These are phyloP conservation scores for Phyllostachys edulis DNA, from an alignment of 176 grass and related monocot species.

Conservation along the genomic window DNA sequence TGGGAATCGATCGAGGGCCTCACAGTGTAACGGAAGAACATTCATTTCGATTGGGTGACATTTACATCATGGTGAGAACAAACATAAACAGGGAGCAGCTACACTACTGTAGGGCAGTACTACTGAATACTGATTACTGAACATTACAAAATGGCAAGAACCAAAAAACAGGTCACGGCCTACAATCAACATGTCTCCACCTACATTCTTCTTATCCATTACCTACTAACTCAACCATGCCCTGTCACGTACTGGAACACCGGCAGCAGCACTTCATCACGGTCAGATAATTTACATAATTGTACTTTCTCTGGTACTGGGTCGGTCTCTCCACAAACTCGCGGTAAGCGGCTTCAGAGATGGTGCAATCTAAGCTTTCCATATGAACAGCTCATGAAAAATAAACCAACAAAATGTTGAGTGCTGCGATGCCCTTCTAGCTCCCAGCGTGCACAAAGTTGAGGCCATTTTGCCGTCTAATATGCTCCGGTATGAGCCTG, in stretches of 20 bases:
- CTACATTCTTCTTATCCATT: constrained; percentile 29
- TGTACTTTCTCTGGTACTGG: constrained; percentile 27
- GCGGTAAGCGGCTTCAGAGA: constrained; percentile 9
- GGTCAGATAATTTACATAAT: constrained; percentile 64
- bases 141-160: constrained; percentile 37
- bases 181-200: constrained; percentile 47
- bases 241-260: constrained; percentile 33
- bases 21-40: not conserved
- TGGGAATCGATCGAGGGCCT: not conserved
- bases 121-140: constrained; percentile 2
- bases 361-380: constrained; percentile 14
- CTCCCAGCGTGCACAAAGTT: constrained; percentile 60
- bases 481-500: constrained; percentile 75
- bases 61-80: constrained; percentile 45
- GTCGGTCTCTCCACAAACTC: not conserved
- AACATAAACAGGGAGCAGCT: constrained; percentile 50
- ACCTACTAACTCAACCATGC: constrained; percentile 18
- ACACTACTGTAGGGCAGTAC: constrained; percentile 31
- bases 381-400: not conserved
- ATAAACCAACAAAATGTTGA: constrained; percentile 32
- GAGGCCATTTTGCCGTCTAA: constrained; percentile 64
- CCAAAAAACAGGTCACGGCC: constrained; percentile 19
- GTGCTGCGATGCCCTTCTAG: constrained; percentile 9
- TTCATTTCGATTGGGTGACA: constrained; percentile 18
- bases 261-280: not conserved